Base-by-base conservation (phyloP, 352 stramenopile genomes). In the Pythium aquatile region DNA sequence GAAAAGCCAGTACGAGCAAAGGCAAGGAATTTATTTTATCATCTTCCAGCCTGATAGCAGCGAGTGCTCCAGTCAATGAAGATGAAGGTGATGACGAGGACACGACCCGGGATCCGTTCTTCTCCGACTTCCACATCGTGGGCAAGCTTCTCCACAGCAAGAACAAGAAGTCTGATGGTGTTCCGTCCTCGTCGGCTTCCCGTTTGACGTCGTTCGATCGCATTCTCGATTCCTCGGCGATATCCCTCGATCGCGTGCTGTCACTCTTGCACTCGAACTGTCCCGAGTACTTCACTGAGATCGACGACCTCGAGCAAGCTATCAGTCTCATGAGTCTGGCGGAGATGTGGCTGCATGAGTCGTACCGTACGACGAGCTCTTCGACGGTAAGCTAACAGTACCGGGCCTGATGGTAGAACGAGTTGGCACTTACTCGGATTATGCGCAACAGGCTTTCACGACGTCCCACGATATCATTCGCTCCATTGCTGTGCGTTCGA, bases 81-180 rank as follows among this genome's bases (percentile, higher is more conserved):
- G 30, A 39, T 20, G 42, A 68, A 20, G 48, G 55, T 2, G 58
- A 66, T 7, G 24, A 28, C 6, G 60, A 51, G 20, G 55, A 69
- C 8, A 58, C 55, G 2, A 66, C 61, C 48, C 81, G 86, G n/a
- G 87, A 96, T 40, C 58, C 73, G 20, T 96, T 96, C 73, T 68
- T 83, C 5, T 94, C 87, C 1, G 83, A 94, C 55, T 91, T 96
- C 14, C 87, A 91, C 49, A 63, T 94, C 11, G 66, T 94, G 32
- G 87, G 85, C 5, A 93, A 93, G 57, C 58, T 96, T 39, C 53
- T 96, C 3, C 81, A 96, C 47, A 79, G 70, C 24, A 68, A 73
- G 58, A 78, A 69, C 35, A 77, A 67, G 32, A 58, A 33, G 58
- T 37, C 16, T 14, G 48, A 57, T 5, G 28, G 14, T 13, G 9